Percentiles rank a stretch among this genome's conserved stretches.
phyloP scores from a whole-genome alignment of 352 stramenopile genomes.

The Phytophthora pluvialis region DNA sequence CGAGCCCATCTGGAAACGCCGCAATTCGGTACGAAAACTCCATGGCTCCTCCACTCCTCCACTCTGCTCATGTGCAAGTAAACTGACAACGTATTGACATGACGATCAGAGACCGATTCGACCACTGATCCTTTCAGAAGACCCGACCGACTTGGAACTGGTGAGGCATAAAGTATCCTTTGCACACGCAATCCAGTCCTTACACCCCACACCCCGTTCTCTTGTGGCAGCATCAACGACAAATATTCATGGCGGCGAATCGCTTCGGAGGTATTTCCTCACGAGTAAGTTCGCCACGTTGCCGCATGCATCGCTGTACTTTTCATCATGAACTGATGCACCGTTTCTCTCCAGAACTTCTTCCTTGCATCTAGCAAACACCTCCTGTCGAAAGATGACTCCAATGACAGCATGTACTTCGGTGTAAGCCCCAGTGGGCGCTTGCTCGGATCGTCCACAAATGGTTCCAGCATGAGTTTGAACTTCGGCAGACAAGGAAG shows the following conservation, averaged over 20 bases:
- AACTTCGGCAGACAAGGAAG: constrained; percentile 24
- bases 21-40: constrained; percentile 38
- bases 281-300: constrained; percentile 33
- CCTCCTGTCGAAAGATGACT: constrained; percentile 35
- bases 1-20: constrained; percentile 53
- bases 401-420: constrained; percentile 45
- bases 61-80: background rate
- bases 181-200: background rate
- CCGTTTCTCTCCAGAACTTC: constrained; percentile 41
- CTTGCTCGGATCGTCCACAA: constrained; percentile 26
- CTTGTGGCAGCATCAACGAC: constrained; percentile 51
- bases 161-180: constrained; percentile 23
- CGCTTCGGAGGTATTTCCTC: constrained; percentile 54
- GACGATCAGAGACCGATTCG: constrained; percentile 45
- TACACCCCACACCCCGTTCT: background rate
- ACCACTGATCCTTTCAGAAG: constrained; percentile 48
- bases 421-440: constrained; percentile 29
- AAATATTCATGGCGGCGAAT: constrained; percentile 72
- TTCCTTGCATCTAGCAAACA: constrained; percentile 53
- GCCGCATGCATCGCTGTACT: background rate
- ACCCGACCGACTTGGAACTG: constrained; percentile 62
- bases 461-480: constrained; percentile 29
- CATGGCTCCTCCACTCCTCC: background rate
- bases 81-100: constrained; percentile 5
- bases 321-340: background rate